Base-by-base conservation (phyloP, 768 basidiomycete genomes). In the Galerina sulciceps region DNA sequence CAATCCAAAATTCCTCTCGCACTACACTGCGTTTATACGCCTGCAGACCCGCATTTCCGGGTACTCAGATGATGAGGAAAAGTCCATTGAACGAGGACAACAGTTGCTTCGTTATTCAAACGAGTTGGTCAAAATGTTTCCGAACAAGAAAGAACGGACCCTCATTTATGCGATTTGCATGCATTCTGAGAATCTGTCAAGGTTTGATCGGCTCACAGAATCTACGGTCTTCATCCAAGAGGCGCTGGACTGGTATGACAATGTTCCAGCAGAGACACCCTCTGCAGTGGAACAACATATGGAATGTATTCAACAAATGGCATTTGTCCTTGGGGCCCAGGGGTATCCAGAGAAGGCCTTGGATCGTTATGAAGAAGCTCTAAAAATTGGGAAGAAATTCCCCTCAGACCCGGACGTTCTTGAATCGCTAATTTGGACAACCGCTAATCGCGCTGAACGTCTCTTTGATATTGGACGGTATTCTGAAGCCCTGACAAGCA, bases 391-490 rank as follows among this genome's bases (percentile, higher is more conserved):
- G 23, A 60, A 55, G 17, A 37, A 43, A 17, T 42, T 56, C 36
- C 17, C 40, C 14, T n/a, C 42, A n/a, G 17, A 47, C 15, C 35
- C 41, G 4, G 36, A 26, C 15, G 40, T 56, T 23, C 36, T 42
- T 18, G 15, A 34, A 10, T 26, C 38, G n/a, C 35, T 35, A 10
- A 18, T 20, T 10, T 31, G 35, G 9, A 22, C 35, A 35, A 53
- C 40, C n/a, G 35, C 26, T 37, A 41, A 41, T 26, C 49, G 49
- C 10, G 53, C 54, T 22, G 40, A 45, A 22, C 31, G 45, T 17
- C 41, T 60, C 1, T 37, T 44, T 42, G 54, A 60, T 22, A 35
- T 55, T 37, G 59, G 59, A 10, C 59, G 42, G 14, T 60, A 56
- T 36, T 6, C 8, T 5, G 54, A 60, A 18, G 59, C 59, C 10